Percentiles rank a stretch among this genome's conserved stretches.
Evolutionary conservation across 495 filamentous ascomycete genomes (phyloP).

Genomic region (Penicillium antarcticum): DNA sequence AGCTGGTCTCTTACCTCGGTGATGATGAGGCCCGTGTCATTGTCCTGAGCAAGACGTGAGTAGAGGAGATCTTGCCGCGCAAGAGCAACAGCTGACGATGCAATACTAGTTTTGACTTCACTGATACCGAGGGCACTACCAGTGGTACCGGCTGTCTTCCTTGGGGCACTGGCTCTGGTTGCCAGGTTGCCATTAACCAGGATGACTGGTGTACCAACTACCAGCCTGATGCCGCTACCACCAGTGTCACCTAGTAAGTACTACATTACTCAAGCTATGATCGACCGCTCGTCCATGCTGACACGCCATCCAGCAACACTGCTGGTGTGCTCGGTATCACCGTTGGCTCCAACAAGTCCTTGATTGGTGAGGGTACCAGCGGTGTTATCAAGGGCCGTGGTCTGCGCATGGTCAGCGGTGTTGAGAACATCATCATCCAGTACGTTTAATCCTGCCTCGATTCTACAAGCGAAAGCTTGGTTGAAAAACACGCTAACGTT

Average conservation of each 20-base stretch:
- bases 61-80: not conserved
- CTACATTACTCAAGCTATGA: not conserved
- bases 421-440: conserved; percentile 46
- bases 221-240: conserved; percentile 29
- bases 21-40: conserved; percentile 35
- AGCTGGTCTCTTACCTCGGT: conserved; percentile 43
- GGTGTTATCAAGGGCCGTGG: conserved; percentile 44
- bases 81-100: not conserved
- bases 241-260: conserved; percentile 36
- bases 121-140: conserved; percentile 37
- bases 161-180: conserved; percentile 40
- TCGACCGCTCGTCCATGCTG: not conserved
- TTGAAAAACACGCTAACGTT: not conserved
- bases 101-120: conserved; percentile 38
- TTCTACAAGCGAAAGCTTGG: not conserved
- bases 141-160: conserved; percentile 42
- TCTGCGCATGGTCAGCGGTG: conserved; percentile 41
- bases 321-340: conserved; percentile 43
- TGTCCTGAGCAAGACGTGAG: conserved; percentile 31
- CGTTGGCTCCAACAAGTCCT: conserved; percentile 43
- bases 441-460: conserved; percentile 4
- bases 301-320: conserved; percentile 24
- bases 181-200: conserved; percentile 53
- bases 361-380: conserved; percentile 34
- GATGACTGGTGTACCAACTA: conserved; percentile 47